These are phyloP conservation scores for Suillus lakei DNA, from an alignment of 768 basidiomycete genomes.

Conservation along the genomic window DNA sequence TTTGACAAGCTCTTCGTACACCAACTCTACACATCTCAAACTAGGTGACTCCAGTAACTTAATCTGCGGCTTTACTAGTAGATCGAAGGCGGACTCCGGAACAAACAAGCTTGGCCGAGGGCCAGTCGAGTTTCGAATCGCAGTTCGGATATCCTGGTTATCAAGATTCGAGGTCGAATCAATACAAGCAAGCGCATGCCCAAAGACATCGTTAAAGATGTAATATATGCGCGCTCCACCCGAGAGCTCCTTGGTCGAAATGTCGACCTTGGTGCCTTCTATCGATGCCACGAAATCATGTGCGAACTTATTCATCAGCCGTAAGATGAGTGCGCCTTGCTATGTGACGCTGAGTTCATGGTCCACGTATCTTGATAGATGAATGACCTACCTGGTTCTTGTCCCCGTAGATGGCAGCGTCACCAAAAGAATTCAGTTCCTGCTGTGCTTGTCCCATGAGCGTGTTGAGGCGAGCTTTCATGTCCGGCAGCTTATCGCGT, in stretches of 20 bases:
- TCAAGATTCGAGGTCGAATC: slow-evolving; percentile 92
- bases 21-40: slow-evolving; percentile 94
- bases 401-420: slow-evolving; percentile 89
- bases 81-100: slow-evolving; percentile 95
- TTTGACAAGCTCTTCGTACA: slow-evolving; percentile 99
- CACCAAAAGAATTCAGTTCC: slow-evolving; percentile 95
- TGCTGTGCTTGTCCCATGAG: slow-evolving; percentile 99
- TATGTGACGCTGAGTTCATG: slow-evolving; percentile 33
- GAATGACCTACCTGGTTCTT: slow-evolving; percentile 68
- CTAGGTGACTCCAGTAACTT: slow-evolving; percentile 94
- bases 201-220: slow-evolving; percentile 99
- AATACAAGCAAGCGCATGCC: slow-evolving; percentile 86
- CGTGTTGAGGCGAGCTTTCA: slow-evolving; percentile 98
- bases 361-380: slow-evolving; percentile 3
- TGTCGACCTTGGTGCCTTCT: slow-evolving; percentile 94
- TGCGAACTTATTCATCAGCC: slow-evolving; percentile 98
- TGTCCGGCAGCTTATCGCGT: slow-evolving; percentile 97
- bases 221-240: slow-evolving; percentile 99
- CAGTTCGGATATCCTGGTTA: slow-evolving; percentile 94
- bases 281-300: slow-evolving; percentile 97
- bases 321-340: slow-evolving; percentile 89
- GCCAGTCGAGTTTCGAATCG: slow-evolving; percentile 97
- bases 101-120: slow-evolving; percentile 96
- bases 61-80: slow-evolving; percentile 98
- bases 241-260: slow-evolving; percentile 97